phyloP scores from a whole-genome alignment of 371 early-diverging fungal species.

The Entomophthora muscae region DNA sequence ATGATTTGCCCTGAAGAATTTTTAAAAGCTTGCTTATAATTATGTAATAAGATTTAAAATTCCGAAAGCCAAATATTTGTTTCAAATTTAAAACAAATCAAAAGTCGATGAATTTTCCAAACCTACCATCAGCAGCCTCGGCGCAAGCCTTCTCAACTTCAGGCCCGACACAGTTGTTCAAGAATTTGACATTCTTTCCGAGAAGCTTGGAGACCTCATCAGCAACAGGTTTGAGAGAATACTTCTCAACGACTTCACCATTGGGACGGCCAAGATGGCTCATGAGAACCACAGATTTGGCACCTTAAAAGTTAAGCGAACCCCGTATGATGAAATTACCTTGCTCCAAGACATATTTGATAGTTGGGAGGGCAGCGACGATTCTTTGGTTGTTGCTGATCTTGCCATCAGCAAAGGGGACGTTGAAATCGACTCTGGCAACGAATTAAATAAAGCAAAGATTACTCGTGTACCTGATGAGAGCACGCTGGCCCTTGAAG shows the following conservation, averaged over 20 bases:
- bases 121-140: conserved; percentile 46
- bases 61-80: too few species aligned
- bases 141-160: conserved; percentile 72
- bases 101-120: too few species aligned
- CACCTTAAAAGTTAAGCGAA: conserved; percentile 25
- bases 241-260: conserved; percentile 71
- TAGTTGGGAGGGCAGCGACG: conserved; percentile 88
- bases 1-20: conserved; percentile 46
- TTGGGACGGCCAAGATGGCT: conserved; percentile 98
- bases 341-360: conserved; percentile 74
- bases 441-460: not conserved
- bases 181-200: conserved; percentile 70
- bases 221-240: conserved; percentile 85
- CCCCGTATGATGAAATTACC: conserved; percentile 21
- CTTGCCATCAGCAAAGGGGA: conserved; percentile 78
- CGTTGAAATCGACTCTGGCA: conserved; percentile 95
- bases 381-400: conserved; percentile 97
- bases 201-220: conserved; percentile 72
- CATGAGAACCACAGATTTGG: conserved; percentile 85
- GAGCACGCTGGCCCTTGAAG: conserved; percentile 72
- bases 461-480: conserved; percentile 53
- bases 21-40: too few species aligned
- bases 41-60: too few species aligned
- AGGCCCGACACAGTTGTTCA: conserved; percentile 83
- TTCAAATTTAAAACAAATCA: too few species aligned